These are phyloP conservation scores for Cutaneotrichosporon sp. DNA, from an alignment of 1,284 basidiomycete species.

Conservation along the genomic window DNA sequence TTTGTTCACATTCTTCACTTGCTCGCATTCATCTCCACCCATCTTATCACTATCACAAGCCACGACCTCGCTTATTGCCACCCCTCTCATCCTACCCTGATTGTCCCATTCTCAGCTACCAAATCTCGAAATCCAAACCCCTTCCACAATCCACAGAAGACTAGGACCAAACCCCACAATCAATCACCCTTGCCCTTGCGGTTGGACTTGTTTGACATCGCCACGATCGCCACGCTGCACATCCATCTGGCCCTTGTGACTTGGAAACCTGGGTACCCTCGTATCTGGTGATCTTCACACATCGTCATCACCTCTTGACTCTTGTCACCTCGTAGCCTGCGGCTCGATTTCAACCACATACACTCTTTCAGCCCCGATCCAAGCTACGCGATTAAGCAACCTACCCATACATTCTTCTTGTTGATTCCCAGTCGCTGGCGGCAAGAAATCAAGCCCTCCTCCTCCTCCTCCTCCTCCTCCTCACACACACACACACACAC, in stretches of 20 bases:
- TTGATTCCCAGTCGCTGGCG: constrained; percentile 4
- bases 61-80: background rate
- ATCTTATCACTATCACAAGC: background rate
- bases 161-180: background rate
- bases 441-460: background rate
- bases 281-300: background rate
- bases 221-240: background rate
- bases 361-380: background rate
- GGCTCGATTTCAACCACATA: background rate
- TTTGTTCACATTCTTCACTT: background rate
- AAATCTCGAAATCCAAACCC: background rate
- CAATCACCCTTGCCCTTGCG: background rate
- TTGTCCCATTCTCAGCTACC: background rate
- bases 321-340: background rate
- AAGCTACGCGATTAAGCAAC: no score
- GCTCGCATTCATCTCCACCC: background rate
- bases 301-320: background rate
- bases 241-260: background rate
- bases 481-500: background rate
- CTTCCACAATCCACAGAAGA: background rate
- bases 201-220: background rate
- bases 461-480: background rate
- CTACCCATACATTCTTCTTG: background rate
- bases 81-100: background rate
- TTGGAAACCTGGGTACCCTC: background rate